Evolutionary conservation across 805 yeast genomes (phyloP).

Genomic region (Clavispora carvajalis): DNA sequence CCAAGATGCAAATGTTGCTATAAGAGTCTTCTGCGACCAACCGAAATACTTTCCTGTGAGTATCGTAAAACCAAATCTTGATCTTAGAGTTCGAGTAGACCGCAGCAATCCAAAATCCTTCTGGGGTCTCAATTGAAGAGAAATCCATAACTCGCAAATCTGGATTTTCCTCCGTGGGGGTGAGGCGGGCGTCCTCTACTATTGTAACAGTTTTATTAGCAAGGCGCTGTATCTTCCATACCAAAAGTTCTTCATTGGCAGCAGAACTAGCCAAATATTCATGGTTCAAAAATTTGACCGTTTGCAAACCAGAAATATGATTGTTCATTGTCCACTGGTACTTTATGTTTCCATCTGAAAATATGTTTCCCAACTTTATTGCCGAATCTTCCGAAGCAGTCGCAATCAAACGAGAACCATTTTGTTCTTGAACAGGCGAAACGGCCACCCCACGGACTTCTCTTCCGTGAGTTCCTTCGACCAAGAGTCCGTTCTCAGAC

Average conservation of each 20-base stretch:
- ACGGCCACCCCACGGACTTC: constrained; percentile 75
- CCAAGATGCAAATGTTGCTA: constrained; percentile 71
- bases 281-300: constrained; percentile 55
- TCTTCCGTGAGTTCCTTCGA: constrained; percentile 81
- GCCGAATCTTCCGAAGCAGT: constrained; percentile 91
- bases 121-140: constrained; percentile 33
- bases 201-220: constrained; percentile 40
- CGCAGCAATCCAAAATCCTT: constrained; percentile 53
- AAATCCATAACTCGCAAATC: constrained; percentile 92
- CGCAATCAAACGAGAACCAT: constrained; percentile 43
- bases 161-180: constrained; percentile 54
- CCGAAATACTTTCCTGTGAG: constrained; percentile 31
- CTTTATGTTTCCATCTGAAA: constrained; percentile 36
- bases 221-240: constrained; percentile 60
- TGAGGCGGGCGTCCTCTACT: constrained; percentile 45
- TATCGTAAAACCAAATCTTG: constrained; percentile 54
- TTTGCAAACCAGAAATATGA: constrained; percentile 88
- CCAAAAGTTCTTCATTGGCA: constrained; percentile 81
- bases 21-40: constrained; percentile 48
- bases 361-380: constrained; percentile 48
- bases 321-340: constrained; percentile 61
- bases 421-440: constrained; percentile 26
- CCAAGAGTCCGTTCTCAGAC: constrained; percentile 23
- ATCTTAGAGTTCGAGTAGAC: constrained; percentile 85
- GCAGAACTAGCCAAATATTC: constrained; percentile 49